Base-by-base conservation (phyloP, 257 asterid species). In the Penstemon barbatus region DNA sequence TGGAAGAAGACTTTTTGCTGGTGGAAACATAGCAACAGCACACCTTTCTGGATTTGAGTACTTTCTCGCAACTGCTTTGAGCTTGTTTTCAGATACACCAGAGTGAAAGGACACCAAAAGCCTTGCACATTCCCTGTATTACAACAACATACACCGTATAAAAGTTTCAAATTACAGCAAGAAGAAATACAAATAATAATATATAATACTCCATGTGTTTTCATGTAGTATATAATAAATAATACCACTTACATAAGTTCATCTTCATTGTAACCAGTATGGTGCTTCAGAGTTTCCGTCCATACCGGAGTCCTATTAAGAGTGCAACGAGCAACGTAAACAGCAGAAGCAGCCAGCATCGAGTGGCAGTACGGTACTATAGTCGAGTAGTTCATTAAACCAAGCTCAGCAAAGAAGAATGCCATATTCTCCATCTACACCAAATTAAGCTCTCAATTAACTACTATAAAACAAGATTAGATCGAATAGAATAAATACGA, bases 261-360 rank as follows among this genome's bases (percentile, higher is more conserved):
- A 61, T 87, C 84, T 52, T 86, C 89, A 0, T 70, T 18, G 68
- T 84, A 87, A 61, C 98, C 87, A 0, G 88, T 92, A 25, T 89
- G 84, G 79, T 86, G 92, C 78, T 80, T 83, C 72, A 92, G 77
- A 11, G 97, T 92, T 54, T 75, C 84, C 0, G 86, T 84, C 98
- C 97, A 92, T 0, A 44, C n/a, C 4, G 95, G 89, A 10, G 50
- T 68, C 87, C 70, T 79, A 36, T 71, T 63, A 37, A 92, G 88
- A 2, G 92, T 86, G 83, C 83, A 78, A 10, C 97, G 88, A 3
- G 97, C 97, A 11, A 86, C 89, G 61, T 92, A 92, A n/a, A 89
- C 96, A 0, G 97, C 84, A 50, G 96, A 68, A 38, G 98, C 97
- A 15, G 96, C 86, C 5, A 92, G 62, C 80, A 65, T 66, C 11